Evolutionary conservation across 73 alveolate genomes (phyloP).

Genomic region (Paramecium octaurelia): DNA sequence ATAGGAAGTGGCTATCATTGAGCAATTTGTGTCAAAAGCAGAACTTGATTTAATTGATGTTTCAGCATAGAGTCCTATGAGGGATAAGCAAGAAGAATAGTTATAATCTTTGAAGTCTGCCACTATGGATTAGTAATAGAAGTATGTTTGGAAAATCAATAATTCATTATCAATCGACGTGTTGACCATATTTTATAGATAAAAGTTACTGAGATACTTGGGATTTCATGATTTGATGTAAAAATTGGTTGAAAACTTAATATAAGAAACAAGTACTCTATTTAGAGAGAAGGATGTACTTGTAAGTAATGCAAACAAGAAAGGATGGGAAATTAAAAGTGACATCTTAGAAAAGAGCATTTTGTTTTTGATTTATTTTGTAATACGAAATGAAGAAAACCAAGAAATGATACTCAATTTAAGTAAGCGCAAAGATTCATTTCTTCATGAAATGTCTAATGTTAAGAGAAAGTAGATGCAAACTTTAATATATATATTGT

Average conservation of each 20-base stretch:
- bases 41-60: slow-evolving; percentile 10
- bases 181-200: neutral
- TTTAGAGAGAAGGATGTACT: slow-evolving; percentile 31
- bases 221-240: slow-evolving; percentile 5
- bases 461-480: slow-evolving; percentile 2
- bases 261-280: neutral
- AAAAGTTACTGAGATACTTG: neutral
- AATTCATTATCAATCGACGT: slow-evolving; percentile 16
- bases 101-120: neutral
- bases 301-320: neutral
- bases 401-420: neutral
- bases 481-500: neutral
- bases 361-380: slow-evolving; percentile 26
- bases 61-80: neutral
- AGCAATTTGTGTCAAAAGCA: neutral
- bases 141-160: slow-evolving; percentile 15
- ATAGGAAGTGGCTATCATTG: neutral
- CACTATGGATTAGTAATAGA: neutral
- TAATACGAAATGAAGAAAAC: slow-evolving; percentile 36
- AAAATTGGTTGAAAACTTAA: slow-evolving; percentile 13
- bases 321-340: slow-evolving; percentile 52
- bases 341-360: slow-evolving; percentile 20
- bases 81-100: neutral
- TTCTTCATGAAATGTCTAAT: slow-evolving; percentile 24
- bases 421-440: neutral